Evolutionary conservation across 805 yeast species (phyloP), one percentile per base, ranked within the genome.

Genomic region (Candida xyloterini): DNA sequence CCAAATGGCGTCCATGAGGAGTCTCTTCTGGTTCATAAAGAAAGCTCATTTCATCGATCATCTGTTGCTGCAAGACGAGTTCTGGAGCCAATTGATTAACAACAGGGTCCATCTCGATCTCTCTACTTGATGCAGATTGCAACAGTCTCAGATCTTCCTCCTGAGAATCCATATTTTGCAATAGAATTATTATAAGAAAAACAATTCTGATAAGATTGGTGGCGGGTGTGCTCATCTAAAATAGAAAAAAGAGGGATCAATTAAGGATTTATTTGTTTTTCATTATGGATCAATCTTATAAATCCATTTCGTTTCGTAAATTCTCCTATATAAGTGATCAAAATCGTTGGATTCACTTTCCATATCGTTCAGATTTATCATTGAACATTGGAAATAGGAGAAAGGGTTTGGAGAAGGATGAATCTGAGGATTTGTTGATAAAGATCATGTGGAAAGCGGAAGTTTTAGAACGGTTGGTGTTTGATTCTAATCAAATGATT

Each of bases 1-100:
- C 91, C 44, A 84, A 57, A 59, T 83, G 88, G 27, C 91, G 65
- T 1, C 91, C 91, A 49, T 81, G 88, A 1, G 90, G 90, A 1
- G 74, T 60, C 15, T 76, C 80, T 48, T 75, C 79, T 10, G 55
- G 49, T 11, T 48, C 49, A 11, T 50, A 52, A 10, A 61, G 39
- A 26, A 55, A 57, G 29, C 49, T 50, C 51, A 59, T 50, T 22
- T 48, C 52, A 24, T 51, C 52, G 10, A 42, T 8, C 43, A 48
- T 15, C 33, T 34, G 47, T 32, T 48, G 51, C 27, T 43, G 48
- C 1, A 47, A 27, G 2, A 29, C 21, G 13, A 32, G 42, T 15
- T 44, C 51, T 11, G 43, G 38, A 8, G 42, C 35, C 42, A 35
- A 15, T 30, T 11, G 37, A 20, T 16, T 18, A 16, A 15, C 24